Base-by-base conservation (phyloP, 1,284 basidiomycete species). In the Ceratobasidium sp. region DNA sequence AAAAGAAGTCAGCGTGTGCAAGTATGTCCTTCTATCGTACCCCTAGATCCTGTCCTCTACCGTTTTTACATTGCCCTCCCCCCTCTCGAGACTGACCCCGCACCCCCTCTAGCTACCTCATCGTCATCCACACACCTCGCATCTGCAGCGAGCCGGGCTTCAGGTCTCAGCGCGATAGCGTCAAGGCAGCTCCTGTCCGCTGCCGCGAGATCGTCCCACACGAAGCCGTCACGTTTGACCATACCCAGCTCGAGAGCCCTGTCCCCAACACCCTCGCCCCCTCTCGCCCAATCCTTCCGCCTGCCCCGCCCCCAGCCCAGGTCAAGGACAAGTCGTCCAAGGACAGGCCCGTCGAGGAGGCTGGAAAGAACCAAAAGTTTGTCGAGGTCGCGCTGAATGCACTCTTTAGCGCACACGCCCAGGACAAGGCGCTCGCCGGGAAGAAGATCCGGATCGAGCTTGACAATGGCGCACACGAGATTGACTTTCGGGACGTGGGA, bases 111-210 rank as follows among this genome's bases (percentile, higher is more conserved):
- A 89, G 91, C 76, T 97, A 98, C 80, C 88, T 96, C 61, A 84
- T 98, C 72, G 91, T 96, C 76, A 89, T 98, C 73, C 91, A 96
- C 80, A 96, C 94, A 0, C 95, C 95, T 38, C 90, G 94, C 72
- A 84, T 98, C 25, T 98, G 95, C 78, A 88, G 88, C 72, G 90
- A 96, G 77, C 94, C 94, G 14, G 92, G 94, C 8, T 98, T 98
- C 83, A 89, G 86, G 79, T 91, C 91, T 56, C 86, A 85, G 59
- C 83, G 84, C 62, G 90, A 92, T 75, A 82, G 84, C 53, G 84
- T 83, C 63, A 87, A 88, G 72, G 89, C 92, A 77, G 83, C 87
- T 28, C 82, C 83, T 76, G 88, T 93, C 77, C 88, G 87, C 72
- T 93, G 91, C 79, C 87, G 91, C 58, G 86, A 92, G 80, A 83